Evolutionary conservation across 352 stramenopile species (phyloP), one percentile per base, ranked within the genome.

Genomic region (Peronospora destructor): DNA sequence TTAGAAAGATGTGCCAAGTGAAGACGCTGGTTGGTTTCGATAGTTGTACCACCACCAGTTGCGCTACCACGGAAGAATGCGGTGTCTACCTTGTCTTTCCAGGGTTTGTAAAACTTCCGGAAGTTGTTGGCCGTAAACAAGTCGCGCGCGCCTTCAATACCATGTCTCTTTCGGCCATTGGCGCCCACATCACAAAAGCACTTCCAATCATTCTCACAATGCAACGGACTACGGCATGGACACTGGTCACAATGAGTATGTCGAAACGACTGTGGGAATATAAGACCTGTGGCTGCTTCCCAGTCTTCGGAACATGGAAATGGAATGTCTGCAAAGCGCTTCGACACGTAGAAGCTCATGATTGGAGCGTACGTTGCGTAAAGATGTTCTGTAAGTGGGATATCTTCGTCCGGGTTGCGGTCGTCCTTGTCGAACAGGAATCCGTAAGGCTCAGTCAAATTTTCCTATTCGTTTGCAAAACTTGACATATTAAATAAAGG

Each of bases 381-480:
- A 28, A 81, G 83, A 47, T 94, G 76, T 4, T 83, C 59, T 37
- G 77, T 78, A 33, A 98, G 78, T 33, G 96, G 86, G 8, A 98
- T 86, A 69, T 98, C 92, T 32, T 98, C 77, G 10, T 84, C 63
- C 25, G 90, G 87, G 60, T 98, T 88, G 28, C 91, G 74, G 62
- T 99, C 96, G 61, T 98, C 90, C 59, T 95, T 96, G 61, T 98
- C 87, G 63, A 98, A 98, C 36, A 99, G 89, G 59, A 99, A 99
- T 5, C 96, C 95, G 70, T 99, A 99, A 11, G 96, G 95, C 67
- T 99, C 95, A 3, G 66, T 82, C 29, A 96, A 65, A 66, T 98
- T 98, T 60, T 96, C 86, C 81, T 91, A 40, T 49, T 25, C 19
- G 19, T 44, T 39, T 10, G 23, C 32, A 52, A 55, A 34, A 30